These are phyloP conservation scores for Berkeleyomyces basicola DNA, from an alignment of 2,329 filamentous ascomycete species.

Conservation along the genomic window DNA sequence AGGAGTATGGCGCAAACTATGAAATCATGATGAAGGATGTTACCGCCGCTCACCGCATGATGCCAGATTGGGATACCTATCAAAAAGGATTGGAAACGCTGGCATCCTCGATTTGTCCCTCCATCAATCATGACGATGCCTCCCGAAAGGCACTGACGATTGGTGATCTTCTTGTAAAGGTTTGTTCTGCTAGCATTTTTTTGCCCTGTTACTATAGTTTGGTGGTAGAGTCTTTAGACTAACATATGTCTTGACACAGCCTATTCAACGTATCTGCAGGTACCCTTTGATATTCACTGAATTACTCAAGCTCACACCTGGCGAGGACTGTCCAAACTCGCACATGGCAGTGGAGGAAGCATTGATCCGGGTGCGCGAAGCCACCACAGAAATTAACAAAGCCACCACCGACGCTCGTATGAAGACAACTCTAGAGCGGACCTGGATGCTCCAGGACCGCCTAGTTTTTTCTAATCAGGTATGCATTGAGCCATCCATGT, in stretches of 20 bases:
- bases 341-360: constrained; percentile 66
- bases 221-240: not conserved
- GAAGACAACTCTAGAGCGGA: constrained; percentile 58
- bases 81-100: constrained; percentile 76
- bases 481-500: constrained; percentile 17
- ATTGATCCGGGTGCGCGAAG: constrained; percentile 53
- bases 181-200: constrained; percentile 19
- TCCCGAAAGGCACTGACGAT: constrained; percentile 65
- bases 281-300: constrained; percentile 80
- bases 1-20: constrained; percentile 83
- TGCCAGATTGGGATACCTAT: constrained; percentile 61
- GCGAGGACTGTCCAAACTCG: constrained; percentile 67
- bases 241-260: constrained; percentile 32
- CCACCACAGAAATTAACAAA: constrained; percentile 64
- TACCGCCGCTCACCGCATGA: constrained; percentile 46
- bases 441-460: constrained; percentile 70
- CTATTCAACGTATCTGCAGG: constrained; percentile 80
- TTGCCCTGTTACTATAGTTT: no score
- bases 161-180: constrained; percentile 81
- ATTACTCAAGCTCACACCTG: constrained; percentile 65
- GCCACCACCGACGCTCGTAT: constrained; percentile 62
- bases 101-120: constrained; percentile 55
- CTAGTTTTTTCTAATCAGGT: constrained; percentile 60
- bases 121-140: constrained; percentile 44
- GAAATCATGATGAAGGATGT: constrained; percentile 71